Evolutionary conservation across 345 rosid genomes (phyloP), one percentile per base, ranked within the genome.

Genomic region (Trapa incisa): DNA sequence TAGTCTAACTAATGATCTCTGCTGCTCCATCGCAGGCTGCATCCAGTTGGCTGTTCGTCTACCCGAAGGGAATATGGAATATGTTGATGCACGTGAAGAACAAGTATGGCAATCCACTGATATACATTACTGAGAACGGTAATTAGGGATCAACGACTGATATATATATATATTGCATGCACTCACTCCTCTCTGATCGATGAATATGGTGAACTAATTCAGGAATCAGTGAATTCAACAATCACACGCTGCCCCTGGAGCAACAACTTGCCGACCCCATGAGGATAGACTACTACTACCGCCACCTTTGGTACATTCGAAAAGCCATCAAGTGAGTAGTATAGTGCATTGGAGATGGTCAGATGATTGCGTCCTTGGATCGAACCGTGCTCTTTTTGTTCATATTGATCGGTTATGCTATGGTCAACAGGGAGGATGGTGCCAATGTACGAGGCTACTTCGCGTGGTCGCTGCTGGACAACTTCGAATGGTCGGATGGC

Each of bases 401-500:
- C 47, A 5, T 45, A 6, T 39, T 39, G 42, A 39, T 39, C 29
- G 42, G 42, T 39, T 3, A 39, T 39, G 42, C 4, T 39, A 39
- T 39, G 42, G 4, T 39, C 42, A 39, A 39, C 42, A 39, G 42
- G 75, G 84, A 79, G 74, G 84, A 80, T 35, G 88, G 89, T 48
- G 85, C 75, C 0, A 71, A 80, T 47, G 85, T 86, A 47, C 82
- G 74, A 72, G 85, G 84, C 17, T 89, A 86, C 64, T 82, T 69
- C 6, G 72, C 68, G 48, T 89, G 92, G 96, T 74, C 86, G 29
- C 80, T 89, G 61, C 43, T 84, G 6, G 91, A 85, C 68, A 79
- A 87, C 72, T 89, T 87, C 5, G 86, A 84, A 58, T 85, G 92
- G 92, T 42, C 45, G 57, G 70, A 70, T 9, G 90, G 96, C 47